Percentiles rank a stretch among this genome's conserved stretches.
Conservation (phyloP, 1,139 yeast species). For the Geotrichum histeridarum region DNA sequence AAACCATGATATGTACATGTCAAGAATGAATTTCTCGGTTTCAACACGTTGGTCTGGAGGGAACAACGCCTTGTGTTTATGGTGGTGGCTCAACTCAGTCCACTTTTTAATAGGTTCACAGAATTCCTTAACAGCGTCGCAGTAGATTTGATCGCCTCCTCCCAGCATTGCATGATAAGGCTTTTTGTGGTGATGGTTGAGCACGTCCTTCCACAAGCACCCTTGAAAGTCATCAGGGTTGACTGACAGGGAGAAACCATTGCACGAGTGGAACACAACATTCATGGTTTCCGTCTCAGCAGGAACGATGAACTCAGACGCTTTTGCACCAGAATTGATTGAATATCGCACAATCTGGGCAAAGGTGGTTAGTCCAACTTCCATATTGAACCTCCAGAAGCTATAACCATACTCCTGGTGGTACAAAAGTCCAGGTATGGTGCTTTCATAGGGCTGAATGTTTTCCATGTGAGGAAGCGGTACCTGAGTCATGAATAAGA, state of each 20-base stretch:
- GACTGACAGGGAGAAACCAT: slow-evolving; percentile 80
- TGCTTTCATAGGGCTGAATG: neutral
- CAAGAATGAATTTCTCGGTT: slow-evolving; percentile 59
- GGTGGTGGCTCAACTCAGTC: slow-evolving; percentile 50
- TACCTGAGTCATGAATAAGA: slow-evolving; percentile 4
- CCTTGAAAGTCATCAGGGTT: slow-evolving; percentile 64
- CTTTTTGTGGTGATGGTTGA: slow-evolving; percentile 53
- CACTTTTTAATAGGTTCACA: slow-evolving; percentile 52
- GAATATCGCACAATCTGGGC: slow-evolving; percentile 13
- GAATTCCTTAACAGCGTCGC: slow-evolving; percentile 65
- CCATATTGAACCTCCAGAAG: slow-evolving; percentile 61
- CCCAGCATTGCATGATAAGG: slow-evolving; percentile 94
- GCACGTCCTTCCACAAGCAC: slow-evolving; percentile 80
- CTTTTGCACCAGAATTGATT: slow-evolving; percentile 46
- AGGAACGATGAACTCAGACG: slow-evolving; percentile 54
- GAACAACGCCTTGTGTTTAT: slow-evolving; percentile 43
- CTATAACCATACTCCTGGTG: slow-evolving; percentile 47
- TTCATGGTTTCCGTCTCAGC: slow-evolving; percentile 62
- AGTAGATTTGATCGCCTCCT: slow-evolving; percentile 94
- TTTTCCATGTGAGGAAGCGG: neutral
- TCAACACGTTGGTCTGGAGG: slow-evolving; percentile 49
- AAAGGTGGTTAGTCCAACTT: slow-evolving; percentile 33
- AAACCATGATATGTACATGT: slow-evolving; percentile 79
- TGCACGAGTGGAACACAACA: slow-evolving; percentile 77
- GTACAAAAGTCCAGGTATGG: slow-evolving; percentile 24